A percentile compares a stretch with the other conserved stretches of the same genome.
Evolutionary conservation across 768 basidiomycete genomes (phyloP).

Genomic region (Lactarius deliciosus): DNA sequence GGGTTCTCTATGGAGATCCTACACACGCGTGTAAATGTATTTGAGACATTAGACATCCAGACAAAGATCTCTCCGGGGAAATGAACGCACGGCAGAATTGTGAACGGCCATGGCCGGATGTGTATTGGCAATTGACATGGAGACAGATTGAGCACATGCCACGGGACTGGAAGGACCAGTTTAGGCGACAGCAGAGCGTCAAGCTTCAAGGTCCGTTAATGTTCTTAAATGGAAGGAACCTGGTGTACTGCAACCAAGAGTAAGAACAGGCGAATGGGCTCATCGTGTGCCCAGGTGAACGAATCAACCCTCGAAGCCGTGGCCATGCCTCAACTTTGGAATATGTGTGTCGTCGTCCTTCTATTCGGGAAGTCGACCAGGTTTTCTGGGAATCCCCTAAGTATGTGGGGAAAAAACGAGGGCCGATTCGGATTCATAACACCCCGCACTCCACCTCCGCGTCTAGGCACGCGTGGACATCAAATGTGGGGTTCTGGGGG

Average conservation of each 20-base stretch:
- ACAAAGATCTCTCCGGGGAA: conserved; percentile 35
- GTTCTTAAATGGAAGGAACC: background rate
- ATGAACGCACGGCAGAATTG: conserved; percentile 52
- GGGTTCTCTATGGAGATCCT: background rate
- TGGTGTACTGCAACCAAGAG: background rate
- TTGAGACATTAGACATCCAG: conserved; percentile 47
- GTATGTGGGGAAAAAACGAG: background rate
- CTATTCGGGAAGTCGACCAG: background rate
- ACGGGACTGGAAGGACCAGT: conserved; percentile 26
- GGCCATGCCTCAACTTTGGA: background rate
- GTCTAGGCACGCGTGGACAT: background rate
- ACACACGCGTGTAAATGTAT: background rate
- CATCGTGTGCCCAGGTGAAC: background rate
- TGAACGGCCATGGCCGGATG: conserved; percentile 43
- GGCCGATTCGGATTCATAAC: background rate
- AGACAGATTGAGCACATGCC: conserved; percentile 32
- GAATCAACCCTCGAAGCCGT: background rate
- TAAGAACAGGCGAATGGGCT: background rate
- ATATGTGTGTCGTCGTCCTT: background rate
- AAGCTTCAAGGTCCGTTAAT: background rate
- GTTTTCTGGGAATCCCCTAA: background rate
- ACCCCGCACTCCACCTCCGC: background rate
- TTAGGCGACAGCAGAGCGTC: conserved; percentile 21
- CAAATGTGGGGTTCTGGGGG: background rate
- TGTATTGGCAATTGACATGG: conserved; percentile 31